phyloP scores from a whole-genome alignment of 1,139 yeast species.

The Insectozyma bohioensis region DNA sequence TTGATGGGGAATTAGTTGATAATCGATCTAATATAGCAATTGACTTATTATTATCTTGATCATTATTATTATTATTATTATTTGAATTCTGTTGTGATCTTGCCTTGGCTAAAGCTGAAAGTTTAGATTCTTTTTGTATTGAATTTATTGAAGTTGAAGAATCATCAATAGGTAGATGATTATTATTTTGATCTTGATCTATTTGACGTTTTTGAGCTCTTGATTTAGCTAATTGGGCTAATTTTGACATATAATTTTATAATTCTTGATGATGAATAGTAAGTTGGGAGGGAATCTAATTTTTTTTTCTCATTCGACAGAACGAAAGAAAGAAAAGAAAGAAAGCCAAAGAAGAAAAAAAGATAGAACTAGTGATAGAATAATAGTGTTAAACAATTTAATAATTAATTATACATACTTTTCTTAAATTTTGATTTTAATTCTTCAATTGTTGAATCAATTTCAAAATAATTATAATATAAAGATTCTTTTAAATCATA shows the following conservation, averaged over 20 bases:
- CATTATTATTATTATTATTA: conserved; percentile 9
- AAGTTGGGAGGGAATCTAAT: background rate
- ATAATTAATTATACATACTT: conserved; percentile 35
- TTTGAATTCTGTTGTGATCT: conserved; percentile 24
- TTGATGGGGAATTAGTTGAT: conserved; percentile 5
- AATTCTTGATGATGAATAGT: background rate
- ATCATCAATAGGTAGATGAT: conserved; percentile 5
- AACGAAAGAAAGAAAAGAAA: too few relatives aligned
- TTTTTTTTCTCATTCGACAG: conserved; percentile 1
- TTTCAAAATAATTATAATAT: conserved; percentile 59
- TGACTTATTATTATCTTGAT: conserved; percentile 18
- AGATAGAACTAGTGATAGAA: too few relatives aligned
- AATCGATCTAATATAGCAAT: conserved; percentile 24
- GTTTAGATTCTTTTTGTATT: conserved; percentile 40
- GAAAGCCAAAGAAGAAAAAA: too few relatives aligned
- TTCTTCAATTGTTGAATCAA: conserved; percentile 53
- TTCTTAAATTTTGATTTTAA: conserved; percentile 46
- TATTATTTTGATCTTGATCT: conserved; percentile 8
- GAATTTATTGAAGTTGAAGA: too few relatives aligned
- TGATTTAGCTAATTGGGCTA: conserved; percentile 22
- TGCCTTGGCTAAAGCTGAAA: conserved; percentile 49
- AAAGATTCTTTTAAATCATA: conserved; percentile 57
- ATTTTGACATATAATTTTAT: conserved; percentile 16
- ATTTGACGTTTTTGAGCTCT: conserved; percentile 16
- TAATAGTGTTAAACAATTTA: conserved; percentile 2